These are phyloP conservation scores for Flaveria brownii DNA, from an alignment of 129 eudicot species.

Conservation along the genomic window DNA sequence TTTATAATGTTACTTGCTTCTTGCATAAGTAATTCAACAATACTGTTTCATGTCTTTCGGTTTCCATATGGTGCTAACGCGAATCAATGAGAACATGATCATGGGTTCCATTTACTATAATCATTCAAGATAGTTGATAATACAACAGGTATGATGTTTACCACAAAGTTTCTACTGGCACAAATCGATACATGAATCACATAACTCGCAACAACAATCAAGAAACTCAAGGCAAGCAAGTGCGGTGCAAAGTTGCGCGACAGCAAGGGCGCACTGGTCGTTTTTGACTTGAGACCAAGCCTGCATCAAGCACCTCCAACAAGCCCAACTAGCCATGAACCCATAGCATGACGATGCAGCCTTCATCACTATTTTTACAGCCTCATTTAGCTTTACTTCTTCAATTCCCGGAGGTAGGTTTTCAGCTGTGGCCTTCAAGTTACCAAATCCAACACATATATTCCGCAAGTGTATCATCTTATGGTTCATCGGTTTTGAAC, in stretches of 20 bases:
- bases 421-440: slow-evolving; percentile 63
- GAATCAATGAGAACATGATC: background rate
- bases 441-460: slow-evolving; percentile 71
- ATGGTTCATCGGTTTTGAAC: slow-evolving; percentile 27
- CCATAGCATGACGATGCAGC: slow-evolving; percentile 56
- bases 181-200: slow-evolving; percentile 40
- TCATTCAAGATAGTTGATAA: background rate
- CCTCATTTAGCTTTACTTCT: slow-evolving; percentile 50
- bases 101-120: background rate
- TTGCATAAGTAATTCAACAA: slow-evolving; percentile 9
- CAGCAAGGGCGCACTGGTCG: slow-evolving; percentile 54
- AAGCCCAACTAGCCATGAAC: slow-evolving; percentile 37
- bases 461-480: slow-evolving; percentile 38
- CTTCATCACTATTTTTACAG: slow-evolving; percentile 53
- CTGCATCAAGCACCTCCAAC: slow-evolving; percentile 74
- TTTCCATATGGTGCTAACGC: background rate
- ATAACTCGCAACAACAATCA: slow-evolving; percentile 64
- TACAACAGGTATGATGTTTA: background rate
- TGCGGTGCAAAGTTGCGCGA: slow-evolving; percentile 68
- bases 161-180: slow-evolving; percentile 10
- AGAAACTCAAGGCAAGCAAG: slow-evolving; percentile 76
- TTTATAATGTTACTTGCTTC: slow-evolving; percentile 12
- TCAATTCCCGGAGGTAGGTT: slow-evolving; percentile 56
- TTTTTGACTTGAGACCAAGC: slow-evolving; percentile 44
- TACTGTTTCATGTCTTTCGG: slow-evolving; percentile 1